A percentile compares a stretch with the other conserved stretches of the same genome.
phyloP scores from a whole-genome alignment of 202 grass and related monocot species.

The Elaeis oleifera region DNA sequence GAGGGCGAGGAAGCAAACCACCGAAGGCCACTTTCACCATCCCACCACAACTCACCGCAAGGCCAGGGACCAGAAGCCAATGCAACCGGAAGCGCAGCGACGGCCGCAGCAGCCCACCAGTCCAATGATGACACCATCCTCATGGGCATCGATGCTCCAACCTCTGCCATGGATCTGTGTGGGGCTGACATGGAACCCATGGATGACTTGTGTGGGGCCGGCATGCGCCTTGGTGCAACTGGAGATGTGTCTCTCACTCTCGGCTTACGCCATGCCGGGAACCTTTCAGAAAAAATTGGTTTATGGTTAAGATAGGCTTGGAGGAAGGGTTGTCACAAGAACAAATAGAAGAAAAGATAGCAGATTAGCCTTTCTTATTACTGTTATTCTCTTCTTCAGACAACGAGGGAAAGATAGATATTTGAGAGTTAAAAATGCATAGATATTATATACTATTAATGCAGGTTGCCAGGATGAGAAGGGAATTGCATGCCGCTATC shows the following conservation, averaged over 20 bases:
- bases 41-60: slow-evolving; percentile 28
- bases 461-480: neutral
- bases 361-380: too few species aligned
- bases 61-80: slow-evolving; percentile 4
- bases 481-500: slow-evolving; percentile 10
- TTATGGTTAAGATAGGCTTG: slow-evolving; percentile 29
- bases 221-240: slow-evolving; percentile 47
- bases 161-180: slow-evolving; percentile 35
- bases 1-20: slow-evolving; percentile 7
- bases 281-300: slow-evolving; percentile 52
- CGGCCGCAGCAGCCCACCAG: too few species aligned
- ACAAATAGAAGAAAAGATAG: too few species aligned
- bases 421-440: slow-evolving; percentile 51
- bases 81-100: slow-evolving; percentile 1
- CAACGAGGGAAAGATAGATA: neutral
- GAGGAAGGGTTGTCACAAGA: neutral
- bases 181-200: slow-evolving; percentile 37
- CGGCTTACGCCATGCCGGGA: slow-evolving; percentile 66
- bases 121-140: slow-evolving; percentile 22
- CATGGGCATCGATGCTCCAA: slow-evolving; percentile 49
- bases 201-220: slow-evolving; percentile 46
- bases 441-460: slow-evolving; percentile 55
- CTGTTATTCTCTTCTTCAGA: too few species aligned
- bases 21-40: slow-evolving; percentile 32
- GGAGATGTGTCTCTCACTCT: slow-evolving; percentile 95